Percentiles rank a stretch among this genome's conserved stretches.
Conservation (phyloP, 495 filamentous ascomycete genomes). For the Pyronema omphalodes region DNA sequence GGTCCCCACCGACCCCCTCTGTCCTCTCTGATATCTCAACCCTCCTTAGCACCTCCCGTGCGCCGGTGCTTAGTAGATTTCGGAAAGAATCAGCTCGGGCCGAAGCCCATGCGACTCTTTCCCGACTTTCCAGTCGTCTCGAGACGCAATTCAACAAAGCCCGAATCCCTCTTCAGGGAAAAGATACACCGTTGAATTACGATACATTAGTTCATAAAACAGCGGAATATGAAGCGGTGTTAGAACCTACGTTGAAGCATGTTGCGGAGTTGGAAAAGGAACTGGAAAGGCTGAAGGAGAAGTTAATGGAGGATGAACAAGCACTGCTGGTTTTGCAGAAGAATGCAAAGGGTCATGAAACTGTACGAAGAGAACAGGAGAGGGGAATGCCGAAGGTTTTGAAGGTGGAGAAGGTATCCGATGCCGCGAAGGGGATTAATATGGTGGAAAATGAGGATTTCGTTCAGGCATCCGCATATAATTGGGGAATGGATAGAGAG, state of each 20-base stretch:
- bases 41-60: slow-evolving; percentile 14
- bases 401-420: slow-evolving; percentile 12
- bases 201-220: slow-evolving; percentile 18
- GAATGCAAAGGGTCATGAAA: slow-evolving; percentile 17
- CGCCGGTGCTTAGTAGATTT: slow-evolving; percentile 17
- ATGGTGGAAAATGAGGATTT: slow-evolving; percentile 7
- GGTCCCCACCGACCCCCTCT: slow-evolving; percentile 10
- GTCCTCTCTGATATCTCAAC: slow-evolving; percentile 10
- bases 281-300: slow-evolving; percentile 12
- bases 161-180: slow-evolving; percentile 16
- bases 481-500: slow-evolving; percentile 16
- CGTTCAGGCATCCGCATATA: slow-evolving; percentile 12
- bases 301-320: slow-evolving; percentile 11
- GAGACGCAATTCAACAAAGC: slow-evolving; percentile 8
- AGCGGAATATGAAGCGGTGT: slow-evolving; percentile 12
- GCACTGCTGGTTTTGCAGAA: slow-evolving; percentile 10
- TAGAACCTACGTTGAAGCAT: slow-evolving; percentile 17
- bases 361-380: slow-evolving; percentile 12
- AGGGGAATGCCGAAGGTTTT: slow-evolving; percentile 4
- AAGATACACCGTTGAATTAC: slow-evolving; percentile 14
- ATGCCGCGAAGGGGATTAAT: slow-evolving; percentile 14
- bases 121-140: slow-evolving; percentile 4
- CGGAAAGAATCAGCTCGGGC: slow-evolving; percentile 11
- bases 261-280: slow-evolving; percentile 19
- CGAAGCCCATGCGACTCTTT: slow-evolving; percentile 9